These are phyloP conservation scores for Henckelia pumila DNA, from an alignment of 257 asterid genomes.

Conservation along the genomic window DNA sequence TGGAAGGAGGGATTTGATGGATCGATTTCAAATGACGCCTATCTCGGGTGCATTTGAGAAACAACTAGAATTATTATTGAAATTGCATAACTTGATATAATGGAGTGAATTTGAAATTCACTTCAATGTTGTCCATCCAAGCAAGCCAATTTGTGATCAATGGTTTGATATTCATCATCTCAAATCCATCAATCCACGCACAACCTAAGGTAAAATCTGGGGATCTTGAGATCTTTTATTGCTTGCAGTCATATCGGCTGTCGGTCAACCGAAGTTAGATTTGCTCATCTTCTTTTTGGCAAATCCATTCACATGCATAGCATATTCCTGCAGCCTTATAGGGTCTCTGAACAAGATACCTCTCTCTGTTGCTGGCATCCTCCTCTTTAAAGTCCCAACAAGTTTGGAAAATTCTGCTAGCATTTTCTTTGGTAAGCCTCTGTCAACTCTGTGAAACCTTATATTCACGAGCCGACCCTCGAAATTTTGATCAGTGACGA, in stretches of 20 bases:
- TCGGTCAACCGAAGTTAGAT: background rate
- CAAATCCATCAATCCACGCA: too few relatives aligned
- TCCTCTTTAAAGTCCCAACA: conserved; percentile 78
- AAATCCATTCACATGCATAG: background rate
- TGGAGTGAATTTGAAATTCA: too few relatives aligned
- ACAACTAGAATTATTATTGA: too few relatives aligned
- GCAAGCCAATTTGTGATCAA: too few relatives aligned
- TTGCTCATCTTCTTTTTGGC: background rate
- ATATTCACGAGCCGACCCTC: background rate
- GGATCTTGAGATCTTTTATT: background rate
- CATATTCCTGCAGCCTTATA: conserved; percentile 60
- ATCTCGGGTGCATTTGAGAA: too few relatives aligned
- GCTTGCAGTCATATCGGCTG: background rate
- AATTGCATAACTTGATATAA: too few relatives aligned
- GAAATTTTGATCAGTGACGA: too few relatives aligned
- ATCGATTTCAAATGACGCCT: too few relatives aligned
- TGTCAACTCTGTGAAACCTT: background rate
- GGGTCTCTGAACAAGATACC: conserved; percentile 96
- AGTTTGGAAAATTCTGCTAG: conserved; percentile 82
- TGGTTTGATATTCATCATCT: too few relatives aligned
- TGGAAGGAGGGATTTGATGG: too few relatives aligned
- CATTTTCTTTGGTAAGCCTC: conserved; percentile 69
- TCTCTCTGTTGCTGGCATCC: conserved; percentile 85
- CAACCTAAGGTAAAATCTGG: too few relatives aligned
- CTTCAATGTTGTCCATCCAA: too few relatives aligned